Evolutionary conservation across 1,284 basidiomycete species (phyloP).

Genomic region (Somion occarium): DNA sequence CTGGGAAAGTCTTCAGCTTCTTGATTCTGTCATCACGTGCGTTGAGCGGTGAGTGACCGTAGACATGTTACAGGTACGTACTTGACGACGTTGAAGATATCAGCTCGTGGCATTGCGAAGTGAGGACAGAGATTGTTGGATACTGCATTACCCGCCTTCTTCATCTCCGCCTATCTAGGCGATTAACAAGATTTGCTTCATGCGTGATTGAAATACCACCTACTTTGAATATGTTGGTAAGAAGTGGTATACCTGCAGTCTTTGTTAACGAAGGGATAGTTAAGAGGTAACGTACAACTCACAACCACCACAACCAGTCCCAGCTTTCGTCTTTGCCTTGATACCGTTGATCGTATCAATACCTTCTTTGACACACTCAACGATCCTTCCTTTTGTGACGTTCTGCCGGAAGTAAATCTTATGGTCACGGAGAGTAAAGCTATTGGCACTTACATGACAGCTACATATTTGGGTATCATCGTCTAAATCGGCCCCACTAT

Average conservation of each 20-base stretch:
- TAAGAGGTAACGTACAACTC: slow-evolving; percentile 39
- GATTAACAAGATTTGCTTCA: not conserved
- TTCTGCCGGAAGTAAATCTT: slow-evolving; percentile 33
- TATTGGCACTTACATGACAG: slow-evolving; percentile 41
- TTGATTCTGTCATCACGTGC: slow-evolving; percentile 40
- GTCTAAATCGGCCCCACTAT: slow-evolving; percentile 62
- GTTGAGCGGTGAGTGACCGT: not conserved
- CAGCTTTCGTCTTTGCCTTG: slow-evolving; percentile 68
- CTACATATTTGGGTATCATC: slow-evolving; percentile 71
- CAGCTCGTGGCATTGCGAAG: slow-evolving; percentile 63
- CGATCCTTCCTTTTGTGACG: slow-evolving; percentile 60
- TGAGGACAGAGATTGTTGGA: slow-evolving; percentile 66
- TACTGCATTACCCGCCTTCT: slow-evolving; percentile 58
- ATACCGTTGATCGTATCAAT: slow-evolving; percentile 50
- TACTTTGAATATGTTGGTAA: slow-evolving; percentile 44
- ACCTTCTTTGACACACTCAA: slow-evolving; percentile 49
- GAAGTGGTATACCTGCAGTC: slow-evolving; percentile 37
- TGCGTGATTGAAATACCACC: not conserved
- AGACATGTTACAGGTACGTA: slow-evolving; percentile 15
- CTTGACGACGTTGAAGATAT: slow-evolving; percentile 68
- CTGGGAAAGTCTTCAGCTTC: slow-evolving; percentile 51
- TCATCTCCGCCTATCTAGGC: slow-evolving; percentile 65
- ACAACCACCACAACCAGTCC: slow-evolving; percentile 75
- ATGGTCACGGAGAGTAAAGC: not conserved
- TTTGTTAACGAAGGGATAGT: slow-evolving; percentile 37